These are phyloP conservation scores for Oryza australiensis DNA, from an alignment of 176 grass and related monocot genomes.

Conservation along the genomic window DNA sequence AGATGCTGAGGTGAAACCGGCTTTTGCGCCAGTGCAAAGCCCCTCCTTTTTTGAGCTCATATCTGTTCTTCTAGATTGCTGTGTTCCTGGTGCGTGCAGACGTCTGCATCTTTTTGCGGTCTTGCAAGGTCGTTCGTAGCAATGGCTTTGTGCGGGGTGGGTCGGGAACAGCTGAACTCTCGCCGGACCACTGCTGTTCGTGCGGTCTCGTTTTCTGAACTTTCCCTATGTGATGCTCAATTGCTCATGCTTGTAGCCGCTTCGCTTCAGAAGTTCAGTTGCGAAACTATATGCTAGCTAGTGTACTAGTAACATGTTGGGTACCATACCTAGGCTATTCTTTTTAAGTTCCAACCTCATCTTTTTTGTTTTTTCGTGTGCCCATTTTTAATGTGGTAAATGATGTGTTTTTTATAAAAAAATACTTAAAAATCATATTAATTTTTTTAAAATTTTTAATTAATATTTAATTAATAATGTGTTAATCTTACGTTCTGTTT, in stretches of 20 bases:
- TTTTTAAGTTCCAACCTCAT: no score
- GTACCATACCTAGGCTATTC: neutral
- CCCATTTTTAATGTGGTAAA: no score
- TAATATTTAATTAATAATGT: no score
- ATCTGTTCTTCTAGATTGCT: constrained; percentile 1
- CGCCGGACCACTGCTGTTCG: neutral
- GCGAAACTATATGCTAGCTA: no score
- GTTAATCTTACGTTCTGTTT: no score
- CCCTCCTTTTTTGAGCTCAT: constrained; percentile 1
- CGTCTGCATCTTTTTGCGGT: neutral
- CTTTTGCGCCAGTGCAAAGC: neutral
- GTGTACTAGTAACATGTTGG: neutral
- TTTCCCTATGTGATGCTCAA: neutral
- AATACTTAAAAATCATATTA: no score
- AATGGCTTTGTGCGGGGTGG: neutral
- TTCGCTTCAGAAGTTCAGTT: neutral
- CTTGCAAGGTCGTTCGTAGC: neutral
- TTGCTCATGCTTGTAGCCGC: neutral
- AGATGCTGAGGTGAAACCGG: constrained; percentile 25
- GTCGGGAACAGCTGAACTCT: neutral
- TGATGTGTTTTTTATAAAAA: no score
- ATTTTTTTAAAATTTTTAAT: no score
- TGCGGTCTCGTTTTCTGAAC: neutral
- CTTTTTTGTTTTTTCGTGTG: no score
- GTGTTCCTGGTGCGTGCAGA: constrained; percentile 14